These are phyloP conservation scores for Elsinoe perseae DNA, from an alignment of 2,329 filamentous ascomycete genomes.

Conservation along the genomic window DNA sequence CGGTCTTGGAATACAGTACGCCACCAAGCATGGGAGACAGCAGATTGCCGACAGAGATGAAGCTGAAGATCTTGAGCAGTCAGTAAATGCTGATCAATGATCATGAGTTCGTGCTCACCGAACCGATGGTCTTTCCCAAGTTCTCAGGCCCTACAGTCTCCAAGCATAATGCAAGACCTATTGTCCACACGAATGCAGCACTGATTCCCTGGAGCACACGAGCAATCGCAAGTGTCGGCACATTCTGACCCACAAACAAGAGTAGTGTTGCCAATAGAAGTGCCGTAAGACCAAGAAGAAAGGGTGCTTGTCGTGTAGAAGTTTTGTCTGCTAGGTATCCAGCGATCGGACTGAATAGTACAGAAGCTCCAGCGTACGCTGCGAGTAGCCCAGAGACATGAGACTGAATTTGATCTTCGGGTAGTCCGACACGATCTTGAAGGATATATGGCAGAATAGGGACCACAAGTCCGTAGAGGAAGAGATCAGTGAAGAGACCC, in stretches of 20 bases:
- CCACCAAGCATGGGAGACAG: constrained; percentile 53
- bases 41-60: constrained; percentile 51
- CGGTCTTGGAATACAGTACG: constrained; percentile 51
- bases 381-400: constrained; percentile 48
- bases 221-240: constrained; percentile 45
- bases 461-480: constrained; percentile 53
- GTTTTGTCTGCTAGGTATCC: constrained; percentile 50
- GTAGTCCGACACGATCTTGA: constrained; percentile 42
- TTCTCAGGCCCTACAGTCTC: constrained; percentile 52
- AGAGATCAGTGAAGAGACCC: constrained; percentile 51
- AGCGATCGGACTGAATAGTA: constrained; percentile 44
- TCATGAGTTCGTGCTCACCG: constrained; percentile 30
- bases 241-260: constrained; percentile 44
- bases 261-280: constrained; percentile 49
- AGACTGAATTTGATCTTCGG: constrained; percentile 43
- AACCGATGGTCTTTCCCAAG: constrained; percentile 55
- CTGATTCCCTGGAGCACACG: constrained; percentile 52
- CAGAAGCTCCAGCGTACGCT: constrained; percentile 47
- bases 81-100: not conserved
- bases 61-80: constrained; percentile 44
- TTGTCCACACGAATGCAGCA: constrained; percentile 53
- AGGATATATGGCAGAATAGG: constrained; percentile 54
- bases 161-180: constrained; percentile 50
- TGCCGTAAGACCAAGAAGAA: constrained; percentile 48
- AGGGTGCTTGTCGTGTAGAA: constrained; percentile 48